Conservation (phyloP, 805 yeast genomes). For the Sugiyamaella qingdaonensis region DNA sequence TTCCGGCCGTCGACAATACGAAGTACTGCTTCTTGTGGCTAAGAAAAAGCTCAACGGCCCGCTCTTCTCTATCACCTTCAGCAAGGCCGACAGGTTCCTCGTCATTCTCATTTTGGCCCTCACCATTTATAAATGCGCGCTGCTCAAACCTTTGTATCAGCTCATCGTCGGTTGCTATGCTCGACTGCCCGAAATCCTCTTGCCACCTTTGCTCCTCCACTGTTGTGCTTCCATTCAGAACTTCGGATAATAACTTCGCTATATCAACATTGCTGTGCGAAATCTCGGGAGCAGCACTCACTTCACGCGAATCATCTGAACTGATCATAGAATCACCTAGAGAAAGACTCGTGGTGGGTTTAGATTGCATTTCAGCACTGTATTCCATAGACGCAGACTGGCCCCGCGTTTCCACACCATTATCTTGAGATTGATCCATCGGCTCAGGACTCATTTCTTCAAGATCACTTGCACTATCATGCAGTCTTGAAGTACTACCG, state of each 20-base stretch:
- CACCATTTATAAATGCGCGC: background rate
- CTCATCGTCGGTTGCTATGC: background rate
- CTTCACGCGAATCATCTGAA: background rate
- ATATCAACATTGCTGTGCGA: conserved; percentile 4
- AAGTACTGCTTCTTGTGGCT: conserved; percentile 62
- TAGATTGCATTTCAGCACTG: background rate
- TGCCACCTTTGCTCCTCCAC: background rate
- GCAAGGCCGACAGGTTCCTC: too few species aligned
- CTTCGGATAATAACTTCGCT: conserved; percentile 15
- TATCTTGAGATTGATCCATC: background rate
- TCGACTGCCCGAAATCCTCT: background rate
- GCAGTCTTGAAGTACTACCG: too few species aligned
- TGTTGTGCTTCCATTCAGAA: conserved; percentile 4
- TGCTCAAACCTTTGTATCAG: background rate
- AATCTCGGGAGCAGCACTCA: conserved; percentile 5
- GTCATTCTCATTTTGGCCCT: background rate
- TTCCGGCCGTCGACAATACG: conserved; percentile 78
- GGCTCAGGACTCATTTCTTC: background rate
- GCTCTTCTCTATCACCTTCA: background rate
- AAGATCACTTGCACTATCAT: background rate
- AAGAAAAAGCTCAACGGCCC: conserved; percentile 31
- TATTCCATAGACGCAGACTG: background rate
- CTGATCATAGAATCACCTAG: background rate
- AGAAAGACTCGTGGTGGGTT: background rate
- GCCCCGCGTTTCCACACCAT: background rate